Evolutionary conservation across 352 stramenopile species (phyloP).

Genomic region (Blastocystis sp.): DNA sequence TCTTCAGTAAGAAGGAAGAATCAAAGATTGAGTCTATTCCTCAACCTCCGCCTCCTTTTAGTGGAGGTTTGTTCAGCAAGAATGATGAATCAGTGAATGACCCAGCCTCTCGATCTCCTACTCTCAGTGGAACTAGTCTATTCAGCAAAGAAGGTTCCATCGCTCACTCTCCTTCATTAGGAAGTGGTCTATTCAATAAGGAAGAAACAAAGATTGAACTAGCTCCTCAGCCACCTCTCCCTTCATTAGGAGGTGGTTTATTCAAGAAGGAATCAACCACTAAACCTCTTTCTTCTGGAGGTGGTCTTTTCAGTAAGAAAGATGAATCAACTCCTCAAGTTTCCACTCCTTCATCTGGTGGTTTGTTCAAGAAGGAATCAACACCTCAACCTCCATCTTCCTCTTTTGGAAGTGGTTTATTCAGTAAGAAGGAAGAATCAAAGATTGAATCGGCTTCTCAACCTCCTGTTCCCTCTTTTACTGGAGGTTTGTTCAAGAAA

Average conservation of each 20-base stretch:
- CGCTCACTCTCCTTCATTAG: not conserved
- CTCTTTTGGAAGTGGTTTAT: not conserved
- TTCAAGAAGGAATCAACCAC: not conserved
- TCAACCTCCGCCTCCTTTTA: not conserved
- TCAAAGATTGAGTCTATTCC: not conserved
- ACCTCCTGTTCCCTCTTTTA: constrained; percentile 1
- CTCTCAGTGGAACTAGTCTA: not conserved
- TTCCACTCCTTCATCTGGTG: not conserved
- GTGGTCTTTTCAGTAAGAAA: constrained; percentile 13
- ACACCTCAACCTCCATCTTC: not conserved
- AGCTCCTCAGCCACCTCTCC: not conserved
- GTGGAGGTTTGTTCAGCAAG: not conserved
- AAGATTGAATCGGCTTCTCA: not conserved
- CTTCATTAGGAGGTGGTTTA: not conserved
- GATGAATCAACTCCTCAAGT: not conserved
- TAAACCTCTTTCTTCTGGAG: no score
- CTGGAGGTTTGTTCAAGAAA: not conserved
- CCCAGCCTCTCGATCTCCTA: not conserved
- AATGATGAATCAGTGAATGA: not conserved
- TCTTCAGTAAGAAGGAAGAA: constrained; percentile 14
- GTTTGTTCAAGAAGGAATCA: not conserved
- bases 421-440: constrained; percentile 17
- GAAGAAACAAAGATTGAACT: not conserved
- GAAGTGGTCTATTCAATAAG: not conserved
- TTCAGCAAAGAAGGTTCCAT: not conserved